Evolutionary conservation across 2,329 filamentous ascomycete genomes (phyloP).

Genomic region (Fusarium newnesense): DNA sequence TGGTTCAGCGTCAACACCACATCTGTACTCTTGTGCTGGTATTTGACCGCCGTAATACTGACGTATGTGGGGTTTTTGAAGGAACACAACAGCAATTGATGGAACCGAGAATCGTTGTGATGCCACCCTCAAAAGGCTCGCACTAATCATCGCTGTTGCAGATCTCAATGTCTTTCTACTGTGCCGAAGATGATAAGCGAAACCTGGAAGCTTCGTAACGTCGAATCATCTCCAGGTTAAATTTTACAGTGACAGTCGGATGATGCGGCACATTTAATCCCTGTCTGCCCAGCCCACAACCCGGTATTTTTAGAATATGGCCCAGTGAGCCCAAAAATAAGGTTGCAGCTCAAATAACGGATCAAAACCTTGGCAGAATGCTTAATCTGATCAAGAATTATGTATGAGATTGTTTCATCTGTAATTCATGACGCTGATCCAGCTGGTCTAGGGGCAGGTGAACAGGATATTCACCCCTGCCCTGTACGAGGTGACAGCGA

Average conservation of each 20-base stretch:
- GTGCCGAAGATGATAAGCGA: not conserved
- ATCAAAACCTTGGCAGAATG: constrained; percentile 8
- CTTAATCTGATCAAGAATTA: not conserved
- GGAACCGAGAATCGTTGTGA: rapidly evolving
- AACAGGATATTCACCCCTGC: constrained; percentile 14
- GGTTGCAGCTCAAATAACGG: constrained; percentile 9
- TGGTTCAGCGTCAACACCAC: constrained; percentile 30
- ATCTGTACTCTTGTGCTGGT: not conserved
- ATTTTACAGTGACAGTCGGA: not conserved
- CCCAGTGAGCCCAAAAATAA: constrained; percentile 1
- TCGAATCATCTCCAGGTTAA: not conserved
- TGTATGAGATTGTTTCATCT: not conserved
- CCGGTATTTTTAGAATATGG: constrained; percentile 18
- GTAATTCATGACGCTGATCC: not conserved
- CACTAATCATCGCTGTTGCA: not conserved
- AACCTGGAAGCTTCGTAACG: not conserved
- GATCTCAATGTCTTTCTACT: rapidly evolving
- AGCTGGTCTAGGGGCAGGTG: not conserved
- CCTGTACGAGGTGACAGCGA: not conserved
- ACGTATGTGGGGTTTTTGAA: too few relatives aligned
- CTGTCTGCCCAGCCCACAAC: not conserved
- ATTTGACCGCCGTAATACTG: not conserved
- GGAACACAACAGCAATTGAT: not conserved
- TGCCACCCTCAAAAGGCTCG: not conserved
- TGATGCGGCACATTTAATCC: constrained; percentile 6